Base-by-base conservation (phyloP, 768 basidiomycete species). In the Rhodosporidiobolus sp. region DNA sequence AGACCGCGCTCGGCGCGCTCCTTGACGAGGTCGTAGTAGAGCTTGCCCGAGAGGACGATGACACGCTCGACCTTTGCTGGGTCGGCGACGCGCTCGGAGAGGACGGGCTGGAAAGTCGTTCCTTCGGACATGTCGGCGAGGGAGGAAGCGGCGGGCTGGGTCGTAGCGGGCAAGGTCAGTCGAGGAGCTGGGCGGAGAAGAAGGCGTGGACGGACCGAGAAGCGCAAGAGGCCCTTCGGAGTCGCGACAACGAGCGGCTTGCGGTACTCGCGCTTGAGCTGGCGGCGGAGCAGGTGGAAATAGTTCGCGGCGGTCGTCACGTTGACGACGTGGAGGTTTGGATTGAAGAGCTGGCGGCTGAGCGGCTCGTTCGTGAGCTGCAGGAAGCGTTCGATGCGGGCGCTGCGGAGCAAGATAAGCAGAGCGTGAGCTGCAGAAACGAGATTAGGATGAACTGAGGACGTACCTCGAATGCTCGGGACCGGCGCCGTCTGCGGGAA, bases 251-350 rank as follows among this genome's bases (percentile, higher is more conserved):
- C 83, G 59, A 95, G 82, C 0, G 93, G 94, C 79, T 91, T 94
- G 67, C 93, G 84, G 82, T 88, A 94, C 74, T 92, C 92, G 55
- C 93, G 84, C 77, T 85, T 84, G 78, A 94, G 86, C 80, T 95
- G 94, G 59, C 93, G 84, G 65, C 94, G 84, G n/a, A 96, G 83
- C 2, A 95, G 84, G 80, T 96, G 94, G 86, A 95, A 96, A 76
- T 94, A 92, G 69, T 95, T 91, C 1, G 91, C 90, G 0, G 94
- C 87, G 0, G 93, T 94, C 1, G 92, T 94, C 0, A 92, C 91
- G 81, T 88, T 94, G 7, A 86, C 86, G 85, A 94, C 89, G 79
- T 95, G 95, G 70, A 93, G 84, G 74, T 89, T 89, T 11, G 76
- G 71, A 0, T 65, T 59, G 60, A 73, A 69, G 17, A 75, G 38